These are phyloP conservation scores for Penicillium sumatraense DNA, from an alignment of 2,329 filamentous ascomycete genomes.

Conservation along the genomic window DNA sequence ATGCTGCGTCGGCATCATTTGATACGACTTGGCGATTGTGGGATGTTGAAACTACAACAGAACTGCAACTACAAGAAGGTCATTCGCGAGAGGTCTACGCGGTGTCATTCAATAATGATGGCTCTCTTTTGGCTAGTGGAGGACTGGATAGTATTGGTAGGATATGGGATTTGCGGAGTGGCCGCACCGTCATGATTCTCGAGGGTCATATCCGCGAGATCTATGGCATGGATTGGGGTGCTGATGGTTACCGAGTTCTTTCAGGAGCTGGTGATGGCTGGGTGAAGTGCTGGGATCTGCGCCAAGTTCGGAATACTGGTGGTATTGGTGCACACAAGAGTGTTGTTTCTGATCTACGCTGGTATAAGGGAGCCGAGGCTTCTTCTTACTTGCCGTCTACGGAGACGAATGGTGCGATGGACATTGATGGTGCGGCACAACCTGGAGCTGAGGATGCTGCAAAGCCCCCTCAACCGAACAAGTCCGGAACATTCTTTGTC, in stretches of 20 bases:
- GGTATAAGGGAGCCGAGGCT: constrained; percentile 88
- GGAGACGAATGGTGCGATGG: constrained; percentile 63
- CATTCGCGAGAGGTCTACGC: constrained; percentile 93
- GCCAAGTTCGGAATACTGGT: constrained; percentile 81
- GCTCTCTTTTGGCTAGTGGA: constrained; percentile 87
- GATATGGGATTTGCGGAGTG: constrained; percentile 92
- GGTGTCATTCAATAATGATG: constrained; percentile 87
- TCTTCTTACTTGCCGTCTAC: constrained; percentile 64
- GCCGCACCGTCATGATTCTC: constrained; percentile 92
- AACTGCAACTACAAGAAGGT: constrained; percentile 88
- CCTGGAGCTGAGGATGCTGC: constrained; percentile 19
- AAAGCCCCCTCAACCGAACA: constrained; percentile 68
- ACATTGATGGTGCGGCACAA: constrained; percentile 32
- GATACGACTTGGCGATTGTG: constrained; percentile 97
- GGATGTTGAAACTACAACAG: constrained; percentile 85
- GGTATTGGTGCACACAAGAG: constrained; percentile 90
- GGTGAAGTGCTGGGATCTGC: constrained; percentile 97
- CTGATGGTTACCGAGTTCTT: constrained; percentile 89
- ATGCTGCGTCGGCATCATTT: constrained; percentile 89
- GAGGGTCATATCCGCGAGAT: constrained; percentile 94
- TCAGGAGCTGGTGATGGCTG: constrained; percentile 92
- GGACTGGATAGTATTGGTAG: constrained; percentile 92
- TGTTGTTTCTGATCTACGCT: constrained; percentile 88
- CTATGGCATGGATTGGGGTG: constrained; percentile 88
- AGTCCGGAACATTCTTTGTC: constrained; percentile 88